Base-by-base conservation (phyloP, 1,284 basidiomycete species). In the Pseudozyma hubeiensis region DNA sequence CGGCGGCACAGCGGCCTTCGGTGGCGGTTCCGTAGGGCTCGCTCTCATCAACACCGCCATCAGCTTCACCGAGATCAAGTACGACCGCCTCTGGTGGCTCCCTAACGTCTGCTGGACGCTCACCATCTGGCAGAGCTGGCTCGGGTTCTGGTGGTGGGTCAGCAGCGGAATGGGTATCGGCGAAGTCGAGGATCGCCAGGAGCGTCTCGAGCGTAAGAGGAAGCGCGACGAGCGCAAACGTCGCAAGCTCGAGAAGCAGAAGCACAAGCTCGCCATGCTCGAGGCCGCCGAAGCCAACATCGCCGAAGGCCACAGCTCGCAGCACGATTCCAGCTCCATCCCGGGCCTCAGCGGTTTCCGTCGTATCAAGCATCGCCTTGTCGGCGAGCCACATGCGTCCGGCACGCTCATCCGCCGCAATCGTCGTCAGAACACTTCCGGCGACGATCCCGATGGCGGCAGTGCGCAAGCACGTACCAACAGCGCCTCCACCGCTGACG, bases 1-100 rank as follows among this genome's bases (percentile, higher is more conserved):
- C 35, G 96, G 96, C 13, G 96, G 96, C 7, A 99, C 96, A 0
- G 94, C 94, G 0, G 91, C 91, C 0, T 99, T 99, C 81, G 96
- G 96, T 19, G 89, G 88, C 9, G 77, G 77, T 8, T 72, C 79
- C 4, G 63, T 81, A 13, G 67, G 75, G 9, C 75, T 84, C 7
- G 81, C 83, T 3, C 35, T 81, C 34, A 64, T 75, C 67, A 83
- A 82, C 59, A 81, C 81, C 16, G 72, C 72, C 39, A 79, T 83
- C 59, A 81, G 75, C 69, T 84, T 82, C 64, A 72, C 79, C 14
- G 78, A 82, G 56, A 81, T 84, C 58, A 76, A 65, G 41, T 83
- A 78, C 55, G 81, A 83, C 37, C 77, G 78, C 17, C 60, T 82
- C n/a, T 81, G 81, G 76, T 84, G 83, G 83, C 72, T 84, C 7